Percentiles rank a stretch among this genome's conserved stretches.
Evolutionary conservation across 1,284 basidiomycete species (phyloP).

Genomic region (Ceraceosorus bombacis): DNA sequence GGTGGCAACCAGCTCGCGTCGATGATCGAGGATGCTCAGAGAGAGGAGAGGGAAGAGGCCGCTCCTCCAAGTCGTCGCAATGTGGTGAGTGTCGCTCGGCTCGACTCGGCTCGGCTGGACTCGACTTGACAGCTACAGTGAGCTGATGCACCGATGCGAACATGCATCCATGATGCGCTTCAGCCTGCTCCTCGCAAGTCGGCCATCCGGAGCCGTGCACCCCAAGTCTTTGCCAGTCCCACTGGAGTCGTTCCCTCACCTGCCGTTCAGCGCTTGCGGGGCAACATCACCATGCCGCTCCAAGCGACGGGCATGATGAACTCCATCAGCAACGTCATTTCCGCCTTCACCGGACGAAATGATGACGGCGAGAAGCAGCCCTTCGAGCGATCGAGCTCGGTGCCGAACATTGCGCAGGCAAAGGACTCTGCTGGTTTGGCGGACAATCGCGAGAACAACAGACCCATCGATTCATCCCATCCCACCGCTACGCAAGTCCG

Average conservation of each 20-base stretch:
- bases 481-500: slow-evolving; percentile 8
- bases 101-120: not conserved
- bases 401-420: not conserved
- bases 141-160: no score
- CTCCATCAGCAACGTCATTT: not conserved
- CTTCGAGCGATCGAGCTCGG: not conserved
- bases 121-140: no score
- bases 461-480: not conserved
- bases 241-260: slow-evolving; percentile 2
- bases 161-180: not conserved
- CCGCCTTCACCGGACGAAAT: not conserved
- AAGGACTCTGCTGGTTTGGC: not conserved
- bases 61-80: slow-evolving; percentile 6
- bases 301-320: not conserved
- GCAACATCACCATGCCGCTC: not conserved
- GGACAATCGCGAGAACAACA: not conserved
- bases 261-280: not conserved
- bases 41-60: not conserved
- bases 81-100: slow-evolving; percentile 6
- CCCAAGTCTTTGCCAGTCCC: slow-evolving; percentile 13
- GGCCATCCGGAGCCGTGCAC: slow-evolving; percentile 10
- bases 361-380: not conserved
- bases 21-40: not conserved
- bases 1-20: slow-evolving; percentile 1
- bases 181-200: slow-evolving; percentile 15